A percentile compares a stretch with the other conserved stretches of the same genome.
phyloP scores from a whole-genome alignment of 1,284 basidiomycete species.

The Cutaneotrichosporon sp. region DNA sequence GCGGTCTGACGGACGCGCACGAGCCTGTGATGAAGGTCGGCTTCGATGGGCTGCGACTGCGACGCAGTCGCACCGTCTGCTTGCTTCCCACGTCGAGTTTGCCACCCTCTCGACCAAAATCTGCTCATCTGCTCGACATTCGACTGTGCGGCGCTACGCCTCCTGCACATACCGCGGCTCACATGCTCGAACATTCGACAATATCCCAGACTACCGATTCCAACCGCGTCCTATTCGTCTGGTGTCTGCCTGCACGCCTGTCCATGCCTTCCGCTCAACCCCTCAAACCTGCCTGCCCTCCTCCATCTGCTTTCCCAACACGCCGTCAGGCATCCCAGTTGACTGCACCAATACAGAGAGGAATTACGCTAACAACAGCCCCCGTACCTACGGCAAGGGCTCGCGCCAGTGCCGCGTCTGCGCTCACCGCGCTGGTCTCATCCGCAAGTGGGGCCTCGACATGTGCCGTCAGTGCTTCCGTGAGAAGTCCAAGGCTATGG shows the following conservation, averaged over 20 bases:
- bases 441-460: constrained; percentile 51
- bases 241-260: no score
- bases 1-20: no score
- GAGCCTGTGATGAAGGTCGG: no score
- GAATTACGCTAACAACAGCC: constrained; percentile 49
- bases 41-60: no score
- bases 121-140: neutral
- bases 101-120: neutral
- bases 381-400: constrained; percentile 92
- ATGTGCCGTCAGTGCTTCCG: constrained; percentile 94
- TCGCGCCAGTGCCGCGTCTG: constrained; percentile 94
- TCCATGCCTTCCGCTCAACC: no score
- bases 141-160: neutral
- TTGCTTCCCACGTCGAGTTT: neutral
- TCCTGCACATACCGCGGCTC: neutral
- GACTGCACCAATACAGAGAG: no score
- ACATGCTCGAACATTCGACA: neutral
- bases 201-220: no score
- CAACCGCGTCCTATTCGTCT: no score
- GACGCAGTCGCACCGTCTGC: no score
- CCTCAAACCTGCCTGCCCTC: no score
- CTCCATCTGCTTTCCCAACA: no score
- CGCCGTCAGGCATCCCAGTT: no score
- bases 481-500: constrained; percentile 84
- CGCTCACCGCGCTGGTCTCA: constrained; percentile 91